Evolutionary conservation across 768 basidiomycete species (phyloP), one percentile per base, ranked within the genome.

Genomic region (Mycena galopus): DNA sequence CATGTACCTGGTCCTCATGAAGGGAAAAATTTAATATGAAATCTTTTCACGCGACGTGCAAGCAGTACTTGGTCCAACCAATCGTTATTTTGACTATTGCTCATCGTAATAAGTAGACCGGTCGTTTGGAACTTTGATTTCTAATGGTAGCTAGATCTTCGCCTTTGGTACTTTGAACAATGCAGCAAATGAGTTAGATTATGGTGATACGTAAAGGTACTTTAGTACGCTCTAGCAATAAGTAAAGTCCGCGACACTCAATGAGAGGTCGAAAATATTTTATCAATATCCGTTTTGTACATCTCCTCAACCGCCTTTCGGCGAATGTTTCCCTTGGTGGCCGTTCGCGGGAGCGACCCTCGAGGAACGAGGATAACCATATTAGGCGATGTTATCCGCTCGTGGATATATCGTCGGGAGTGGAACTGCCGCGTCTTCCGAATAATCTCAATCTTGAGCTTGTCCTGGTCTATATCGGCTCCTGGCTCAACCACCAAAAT

Each of bases 261-360:
- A 10, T 47, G 8, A 51, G 50, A 17, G 25, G 9, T 51, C 50
- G 23, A 17, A 50, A 75, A 94, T 42, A 93, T 86, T 39, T 78
- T 78, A 80, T 94, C 92, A 27, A 95, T 86, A 66, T 88, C 82
- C 29, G 78, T 74, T 76, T 85, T 85, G 84, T 88, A 93, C 29
- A 84, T 75, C 73, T 92, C 91, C 81, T 95, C 94, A 25, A 94
- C 92, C 16, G 92, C 93, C 74, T 86, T 88, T 55, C 94, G 88
- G 60, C 94, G 90, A 73, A 95, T 92, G 77, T 94, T 95, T 32
- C 94, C 93, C 83, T 95, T 95, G 16, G 94, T 94, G 23, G 89
- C 90, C 0, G 94, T 95, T 73, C 94, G 86, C 44, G 94, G 94
- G 51, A 95, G 87, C 2, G 92, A 88, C n/a, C 87, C 86, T 51